Percentiles rank a stretch among this genome's conserved stretches.
Conservation (phyloP, 495 filamentous ascomycete genomes). For the Penicillium coprophilum region DNA sequence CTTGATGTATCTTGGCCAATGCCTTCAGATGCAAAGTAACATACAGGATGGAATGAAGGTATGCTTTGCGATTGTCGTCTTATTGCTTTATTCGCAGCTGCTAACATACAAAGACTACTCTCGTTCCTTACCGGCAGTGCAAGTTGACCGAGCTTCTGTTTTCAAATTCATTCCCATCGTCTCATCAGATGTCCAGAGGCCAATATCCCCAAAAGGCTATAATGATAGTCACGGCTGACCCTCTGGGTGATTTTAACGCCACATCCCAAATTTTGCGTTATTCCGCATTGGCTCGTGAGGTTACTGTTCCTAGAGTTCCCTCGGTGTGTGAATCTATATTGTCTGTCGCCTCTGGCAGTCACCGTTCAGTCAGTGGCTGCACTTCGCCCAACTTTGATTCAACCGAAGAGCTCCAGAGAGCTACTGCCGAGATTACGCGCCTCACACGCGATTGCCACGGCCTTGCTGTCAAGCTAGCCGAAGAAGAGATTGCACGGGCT, state of each 20-base stretch:
- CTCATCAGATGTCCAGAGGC: slow-evolving; percentile 53
- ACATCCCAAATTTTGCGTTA: slow-evolving; percentile 96
- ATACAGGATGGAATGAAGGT: slow-evolving; percentile 73
- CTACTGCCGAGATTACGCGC: slow-evolving; percentile 69
- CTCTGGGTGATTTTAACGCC: slow-evolving; percentile 90
- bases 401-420: slow-evolving; percentile 71
- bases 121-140: slow-evolving; percentile 93
- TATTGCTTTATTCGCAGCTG: background rate
- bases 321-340: slow-evolving; percentile 66
- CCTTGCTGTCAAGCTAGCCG: slow-evolving; percentile 53
- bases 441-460: slow-evolving; percentile 73
- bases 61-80: slow-evolving; percentile 18
- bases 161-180: slow-evolving; percentile 85
- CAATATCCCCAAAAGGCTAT: slow-evolving; percentile 78
- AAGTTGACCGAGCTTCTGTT: slow-evolving; percentile 96
- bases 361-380: slow-evolving; percentile 43
- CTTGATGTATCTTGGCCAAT: slow-evolving; percentile 97
- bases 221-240: slow-evolving; percentile 97
- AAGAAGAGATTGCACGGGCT: slow-evolving; percentile 61
- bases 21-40: slow-evolving; percentile 91
- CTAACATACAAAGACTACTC: slow-evolving; percentile 54
- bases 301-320: slow-evolving; percentile 86
- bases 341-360: slow-evolving; percentile 40
- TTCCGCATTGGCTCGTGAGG: slow-evolving; percentile 87
- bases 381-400: slow-evolving; percentile 50